A percentile compares a stretch with the other conserved stretches of the same genome.
phyloP scores from a whole-genome alignment of 2,329 filamentous ascomycete species.

The Sarocladium oryzae region DNA sequence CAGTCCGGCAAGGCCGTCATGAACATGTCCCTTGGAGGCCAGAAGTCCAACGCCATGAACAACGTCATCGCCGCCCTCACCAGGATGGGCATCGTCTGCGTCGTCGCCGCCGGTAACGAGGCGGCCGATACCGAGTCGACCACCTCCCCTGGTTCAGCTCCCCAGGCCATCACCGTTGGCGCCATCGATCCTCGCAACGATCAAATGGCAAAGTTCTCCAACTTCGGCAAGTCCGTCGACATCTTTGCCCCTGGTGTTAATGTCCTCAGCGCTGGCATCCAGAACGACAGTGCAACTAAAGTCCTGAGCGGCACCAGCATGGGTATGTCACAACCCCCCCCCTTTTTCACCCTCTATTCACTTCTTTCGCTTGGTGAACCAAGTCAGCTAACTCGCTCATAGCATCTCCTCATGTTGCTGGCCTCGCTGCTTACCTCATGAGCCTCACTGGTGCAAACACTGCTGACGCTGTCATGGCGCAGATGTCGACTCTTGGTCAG shows the following conservation, averaged over 20 bases:
- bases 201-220: constrained; percentile 46
- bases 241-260: constrained; percentile 51
- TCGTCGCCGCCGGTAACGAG: constrained; percentile 57
- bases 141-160: constrained; percentile 48
- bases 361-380: too few relatives aligned
- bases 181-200: constrained; percentile 49
- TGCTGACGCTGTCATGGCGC: constrained; percentile 28
- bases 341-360: not conserved
- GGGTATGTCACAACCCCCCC: constrained; percentile 26
- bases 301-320: constrained; percentile 52
- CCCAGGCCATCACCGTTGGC: constrained; percentile 53
- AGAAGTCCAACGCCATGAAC: constrained; percentile 44
- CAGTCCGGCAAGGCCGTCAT: constrained; percentile 49
- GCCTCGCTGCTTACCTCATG: constrained; percentile 63
- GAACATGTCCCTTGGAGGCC: constrained; percentile 57
- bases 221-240: constrained; percentile 48
- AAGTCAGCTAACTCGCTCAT: constrained; percentile 11
- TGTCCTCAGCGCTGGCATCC: constrained; percentile 46
- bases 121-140: constrained; percentile 42
- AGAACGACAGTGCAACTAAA: constrained; percentile 36
- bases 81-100: constrained; percentile 45
- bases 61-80: constrained; percentile 44
- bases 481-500: constrained; percentile 49
- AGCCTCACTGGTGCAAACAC: constrained; percentile 42
- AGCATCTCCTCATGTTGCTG: constrained; percentile 61